Evolutionary conservation across 768 basidiomycete species (phyloP), one percentile per base, ranked within the genome.

Genomic region (Collybiopsis luxurians): DNA sequence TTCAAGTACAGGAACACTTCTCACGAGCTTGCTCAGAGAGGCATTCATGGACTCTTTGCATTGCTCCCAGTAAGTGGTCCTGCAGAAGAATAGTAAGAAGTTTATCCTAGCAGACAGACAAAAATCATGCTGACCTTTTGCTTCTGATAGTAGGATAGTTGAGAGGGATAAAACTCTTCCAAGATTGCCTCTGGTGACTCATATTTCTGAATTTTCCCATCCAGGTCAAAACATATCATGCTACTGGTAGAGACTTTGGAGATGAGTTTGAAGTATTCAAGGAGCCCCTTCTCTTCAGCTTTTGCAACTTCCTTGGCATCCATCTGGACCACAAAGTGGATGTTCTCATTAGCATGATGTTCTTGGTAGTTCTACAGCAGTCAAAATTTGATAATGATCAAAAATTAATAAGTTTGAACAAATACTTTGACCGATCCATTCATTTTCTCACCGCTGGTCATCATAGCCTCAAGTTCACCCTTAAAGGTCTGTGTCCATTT

Each of bases 191-290:
- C 97, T 0, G 97, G 85, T 0, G 86, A 82, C 17, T 82, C 76
- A 70, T 98, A 98, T 73, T 87, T 95, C 75, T 87, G 93, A 75
- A 99, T 96, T 77, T 96, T 97, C 63, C 92, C 89, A n/a, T 95
- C 90, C 59, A 91, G 83, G 71, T 99, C 96, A 71, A 99, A 99
- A 73, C 93, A 95, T 15, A 98, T 97, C 97, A 99, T 98, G 75
- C 98, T 99, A 68, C 84, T 83, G 15, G 93, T 97, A 70, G 80
- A 89, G 69, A 99, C 73, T 69, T 95, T 91, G 46, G 80, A 72
- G 13, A 85, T 85, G 60, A 98, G 75, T 72, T 94, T 96, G 86
- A 99, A 98, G 69, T 84, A 91, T 70, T 97, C 95, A 28, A 86
- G 64, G 30, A 99, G 74, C 2, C 96, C 96, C 67, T 97, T 92